These are phyloP conservation scores for Eleusine coracana DNA, from an alignment of 176 grass and related monocot species.

Conservation along the genomic window DNA sequence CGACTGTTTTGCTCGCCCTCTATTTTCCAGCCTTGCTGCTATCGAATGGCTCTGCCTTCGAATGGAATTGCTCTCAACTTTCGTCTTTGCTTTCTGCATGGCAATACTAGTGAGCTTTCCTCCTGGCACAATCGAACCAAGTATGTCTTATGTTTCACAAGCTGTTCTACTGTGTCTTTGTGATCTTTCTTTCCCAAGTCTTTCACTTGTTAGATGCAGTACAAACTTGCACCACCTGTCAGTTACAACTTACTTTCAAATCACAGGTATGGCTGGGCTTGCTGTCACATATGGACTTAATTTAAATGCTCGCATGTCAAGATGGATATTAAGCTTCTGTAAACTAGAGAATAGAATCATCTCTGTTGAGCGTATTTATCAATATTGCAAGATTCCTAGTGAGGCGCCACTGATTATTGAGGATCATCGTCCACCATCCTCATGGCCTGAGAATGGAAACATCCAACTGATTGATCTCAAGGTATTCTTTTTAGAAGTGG, in stretches of 20 bases:
- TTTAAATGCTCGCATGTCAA: conserved; percentile 91
- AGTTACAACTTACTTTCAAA: conserved; percentile 26
- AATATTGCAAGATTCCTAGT: conserved; percentile 86
- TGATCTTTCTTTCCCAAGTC: neutral
- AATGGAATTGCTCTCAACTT: conserved; percentile 95
- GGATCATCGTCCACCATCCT: conserved; percentile 50
- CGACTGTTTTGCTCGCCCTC: conserved; percentile 91
- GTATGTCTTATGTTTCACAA: conserved; percentile 60
- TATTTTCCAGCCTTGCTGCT: conserved; percentile 96
- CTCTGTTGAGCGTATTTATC: conserved; percentile 96
- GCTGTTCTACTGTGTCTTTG: neutral
- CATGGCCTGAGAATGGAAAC: conserved; percentile 81
- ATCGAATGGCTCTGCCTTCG: conserved; percentile 98
- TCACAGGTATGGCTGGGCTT: conserved; percentile 94
- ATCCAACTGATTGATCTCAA: conserved; percentile 93
- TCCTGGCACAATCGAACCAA: conserved; percentile 96
- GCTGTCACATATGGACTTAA: conserved; percentile 95
- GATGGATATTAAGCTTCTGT: conserved; percentile 98
- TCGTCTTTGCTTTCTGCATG: conserved; percentile 98
- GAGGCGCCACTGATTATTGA: conserved; percentile 80
- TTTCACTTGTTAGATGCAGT: conserved; percentile 13
- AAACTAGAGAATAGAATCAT: conserved; percentile 99
- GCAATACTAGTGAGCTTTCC: conserved; percentile 94
- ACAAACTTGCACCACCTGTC: neutral
- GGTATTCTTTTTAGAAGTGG: conserved; percentile 41